Base-by-base conservation (phyloP, 257 asterid species). In the Ilex aquifolium region DNA sequence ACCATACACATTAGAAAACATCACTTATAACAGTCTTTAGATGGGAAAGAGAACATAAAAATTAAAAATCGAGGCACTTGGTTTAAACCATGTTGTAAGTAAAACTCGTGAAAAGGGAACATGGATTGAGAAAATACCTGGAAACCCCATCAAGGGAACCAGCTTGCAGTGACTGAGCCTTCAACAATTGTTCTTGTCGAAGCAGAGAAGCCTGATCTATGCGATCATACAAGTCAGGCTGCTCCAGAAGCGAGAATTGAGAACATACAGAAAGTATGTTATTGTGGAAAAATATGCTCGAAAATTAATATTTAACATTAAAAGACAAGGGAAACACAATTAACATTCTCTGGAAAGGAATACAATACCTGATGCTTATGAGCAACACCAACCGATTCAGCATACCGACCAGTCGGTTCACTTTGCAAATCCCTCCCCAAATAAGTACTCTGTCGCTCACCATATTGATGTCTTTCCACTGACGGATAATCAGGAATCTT, bases 161-260 rank as follows among this genome's bases (percentile, higher is more conserved):
- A 65, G 96, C 72, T 65, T 82, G 89, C 79, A 92, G 79, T 14
- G 83, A 59, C 59, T 86, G 96, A 59, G 87, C 74, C 84, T 93
- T 93, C 59, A 85, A 83, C 74, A 81, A 58, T 73, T 87, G 83
- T 62, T 84, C 97, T 71, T 91, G 95, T 68, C 96, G 72, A 16
- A 81, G 65, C 56, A 74, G 51, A 55, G 89, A 65, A 56, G 87
- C 78, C 74, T 83, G 89, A 60, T 90, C 95, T 78, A 80, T 44
- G 73, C 76, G 95, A 52, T 84, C 95, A 74, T 93, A 87, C 63
- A 82, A 51, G 76, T 89, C 90, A 57, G 88, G 75, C 95, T 87
- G 92, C 57, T 44, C 44, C 40, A 79, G 73, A 52, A 62, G 27
- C 60, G 17, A 56, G 52, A 21, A 21, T 21, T 21, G 27, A 0